Evolutionary conservation across 768 basidiomycete species (phyloP), one percentile per base, ranked within the genome.

Genomic region (Leccinum disarticulatum): DNA sequence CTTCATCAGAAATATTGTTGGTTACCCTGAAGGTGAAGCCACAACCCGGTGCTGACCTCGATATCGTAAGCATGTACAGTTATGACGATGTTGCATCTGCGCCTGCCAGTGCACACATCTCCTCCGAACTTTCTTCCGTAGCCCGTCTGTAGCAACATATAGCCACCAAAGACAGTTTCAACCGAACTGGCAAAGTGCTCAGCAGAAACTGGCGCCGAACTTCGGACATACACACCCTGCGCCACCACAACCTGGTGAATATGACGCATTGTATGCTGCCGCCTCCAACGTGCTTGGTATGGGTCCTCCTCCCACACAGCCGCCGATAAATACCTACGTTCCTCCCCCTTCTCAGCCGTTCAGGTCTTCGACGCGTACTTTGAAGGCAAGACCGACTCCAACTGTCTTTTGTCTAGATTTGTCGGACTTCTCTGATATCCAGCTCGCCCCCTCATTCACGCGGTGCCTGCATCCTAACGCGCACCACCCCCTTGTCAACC

Each of bases 281-380:
- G 91, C 91, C 9, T 90, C 91, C 9, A 84, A 88, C 70, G 87
- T 92, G 9, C 80, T 93, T 15, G 91, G 91, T 14, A 86, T 90
- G 83, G 85, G 82, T 0, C 88, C 84, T 19, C 87, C 88, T 49
- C 66, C 68, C 43, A 56, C 53, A 63, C 64, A 66, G 59, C 63
- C 50, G 50, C 62, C 46, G 33, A 60, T 63, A 52, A 63, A 64
- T 22, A 49, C 61, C 52, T 70, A 73, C 58, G 54, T 54, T 15
- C 64, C 69, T 27, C 57, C 72, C 22, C 22, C 22, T 22, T 22
- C 22, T 22, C 22, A 22, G 22, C 22, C 22, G 22, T 22, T 22
- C 22, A 22, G 22, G 22, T 22, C 22, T 22, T 22, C 22, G 22
- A 22, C 22, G 22, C 22, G 22, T 22, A 22, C 22, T 22, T 22